Evolutionary conservation across 805 yeast genomes (phyloP).

Genomic region (Wickerhamiella occidentalis): DNA sequence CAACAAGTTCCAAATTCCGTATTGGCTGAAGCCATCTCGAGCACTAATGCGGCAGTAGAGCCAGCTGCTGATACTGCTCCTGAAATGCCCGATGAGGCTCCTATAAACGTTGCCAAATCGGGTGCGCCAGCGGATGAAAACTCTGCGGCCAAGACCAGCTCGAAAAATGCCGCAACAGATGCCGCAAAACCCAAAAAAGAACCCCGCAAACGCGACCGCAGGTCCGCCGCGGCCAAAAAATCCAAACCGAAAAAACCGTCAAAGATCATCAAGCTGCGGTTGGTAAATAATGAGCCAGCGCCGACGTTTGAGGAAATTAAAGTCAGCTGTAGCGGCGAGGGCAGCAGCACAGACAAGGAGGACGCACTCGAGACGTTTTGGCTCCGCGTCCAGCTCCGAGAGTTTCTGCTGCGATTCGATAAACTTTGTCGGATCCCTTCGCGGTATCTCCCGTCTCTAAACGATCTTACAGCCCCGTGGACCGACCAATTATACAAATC

Average conservation of each 20-base stretch:
- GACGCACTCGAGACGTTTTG: conserved; percentile 25
- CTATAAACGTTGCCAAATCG: neutral
- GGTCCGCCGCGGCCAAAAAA: conserved; percentile 13
- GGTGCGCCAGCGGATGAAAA: neutral
- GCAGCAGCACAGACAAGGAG: neutral
- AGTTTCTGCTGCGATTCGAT: conserved; percentile 30
- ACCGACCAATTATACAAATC: conserved; percentile 28
- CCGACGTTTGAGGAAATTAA: conserved; percentile 24
- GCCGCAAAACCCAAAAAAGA: neutral
- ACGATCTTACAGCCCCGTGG: conserved; percentile 30
- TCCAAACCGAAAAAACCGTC: conserved; percentile 9
- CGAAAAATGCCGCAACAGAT: neutral
- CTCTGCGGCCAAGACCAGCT: neutral
- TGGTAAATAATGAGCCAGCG: conserved; percentile 13
- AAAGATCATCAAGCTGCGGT: conserved; percentile 16
- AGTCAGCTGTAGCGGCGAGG: conserved; percentile 12
- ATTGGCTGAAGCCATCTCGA: neutral
- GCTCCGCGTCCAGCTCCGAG: conserved; percentile 28
- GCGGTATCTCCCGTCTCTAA: conserved; percentile 25
- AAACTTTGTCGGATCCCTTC: conserved; percentile 28
- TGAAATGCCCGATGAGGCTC: neutral
- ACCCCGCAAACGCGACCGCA: neutral
- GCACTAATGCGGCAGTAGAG: neutral
- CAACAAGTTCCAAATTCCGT: neutral
- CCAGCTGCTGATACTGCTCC: neutral